Evolutionary conservation across 2,329 filamentous ascomycete genomes (phyloP), one percentile per base, ranked within the genome.

Genomic region (Diaporthe batatas): DNA sequence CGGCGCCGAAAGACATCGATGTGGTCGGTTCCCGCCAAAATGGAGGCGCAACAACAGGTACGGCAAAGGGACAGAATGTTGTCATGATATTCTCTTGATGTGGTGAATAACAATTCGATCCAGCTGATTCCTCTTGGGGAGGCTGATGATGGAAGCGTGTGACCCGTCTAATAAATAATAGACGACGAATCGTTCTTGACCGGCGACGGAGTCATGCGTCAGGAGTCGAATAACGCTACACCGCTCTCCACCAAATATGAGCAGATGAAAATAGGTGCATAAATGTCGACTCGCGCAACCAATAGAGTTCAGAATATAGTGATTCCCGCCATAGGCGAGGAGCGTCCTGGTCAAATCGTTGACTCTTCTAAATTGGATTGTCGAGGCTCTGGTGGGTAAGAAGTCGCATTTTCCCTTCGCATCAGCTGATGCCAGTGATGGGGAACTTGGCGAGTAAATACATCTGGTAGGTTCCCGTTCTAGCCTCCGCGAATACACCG

Each of bases 91-190:
- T 36, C 32, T 12, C 6, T 36, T 25, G 44, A 36, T 12, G 21
- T 53, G 6, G 25, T 3, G n/a, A 49, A 32, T 18, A 2, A n/a
- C 12, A 6, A 11, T 23, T 34, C 23, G 6, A 65, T 53, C 14
- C 11, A 18, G 21, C 21, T n/a, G 18, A 23, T 21, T 12, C 29
- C 44, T 36, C 0, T 8, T 3, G 21, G 23, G 23, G 14, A 36
- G 23, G 6, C 21, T 51, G 12, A 36, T 12, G 23, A 23, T 5
- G 29, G 44, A 34, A 23, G 42, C 42, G 29, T 42, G 25, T 65
- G 59, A 49, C 59, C n/a, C 32, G 32, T 21, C 44, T 65, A 39
- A 65, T 65, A 39, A 65, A 65, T 65, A 65, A 21, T 49, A 11
- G 62, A 34, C 10, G n/a, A 51, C 62, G 62, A 65, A 65, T 65